Conservation (phyloP, 176 grass and related monocot genomes). For the Alopecurus myosuroides region DNA sequence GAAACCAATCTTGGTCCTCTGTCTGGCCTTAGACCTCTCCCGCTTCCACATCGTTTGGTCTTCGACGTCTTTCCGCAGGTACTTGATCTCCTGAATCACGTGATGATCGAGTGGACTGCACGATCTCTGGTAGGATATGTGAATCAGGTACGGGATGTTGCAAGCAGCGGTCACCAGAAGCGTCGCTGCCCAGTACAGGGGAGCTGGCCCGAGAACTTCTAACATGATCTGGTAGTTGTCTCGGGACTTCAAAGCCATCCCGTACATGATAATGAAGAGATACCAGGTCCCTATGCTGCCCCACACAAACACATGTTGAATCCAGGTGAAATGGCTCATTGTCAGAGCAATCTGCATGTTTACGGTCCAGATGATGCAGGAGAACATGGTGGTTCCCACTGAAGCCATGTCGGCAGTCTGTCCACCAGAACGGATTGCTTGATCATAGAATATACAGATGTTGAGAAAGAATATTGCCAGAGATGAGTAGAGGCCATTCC, state of each 20-base stretch:
- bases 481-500: conserved; percentile 94
- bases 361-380: conserved; percentile 96
- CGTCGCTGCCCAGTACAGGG: conserved; percentile 68
- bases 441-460: conserved; percentile 70
- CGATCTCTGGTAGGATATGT: conserved; percentile 87
- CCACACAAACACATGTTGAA: conserved; percentile 92
- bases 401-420: conserved; percentile 93
- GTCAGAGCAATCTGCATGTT: conserved; percentile 95
- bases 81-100: conserved; percentile 97
- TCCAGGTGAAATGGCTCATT: conserved; percentile 99
- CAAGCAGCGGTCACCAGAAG: conserved; percentile 75
- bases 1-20: conserved; percentile 90
- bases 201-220: conserved; percentile 84
- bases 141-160: conserved; percentile 81
- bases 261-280: conserved; percentile 84
- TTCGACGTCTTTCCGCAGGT: conserved; percentile 69
- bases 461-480: conserved; percentile 87
- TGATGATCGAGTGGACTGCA: conserved; percentile 92
- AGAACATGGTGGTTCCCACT: conserved; percentile 93
- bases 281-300: conserved; percentile 92
- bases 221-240: conserved; percentile 67
- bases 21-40: conserved; percentile 76
- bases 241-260: conserved; percentile 46
- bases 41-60: conserved; percentile 95
- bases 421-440: conserved; percentile 63